These are phyloP conservation scores for Guadua angustifolia DNA, from an alignment of 176 grass and related monocot genomes.

Conservation along the genomic window DNA sequence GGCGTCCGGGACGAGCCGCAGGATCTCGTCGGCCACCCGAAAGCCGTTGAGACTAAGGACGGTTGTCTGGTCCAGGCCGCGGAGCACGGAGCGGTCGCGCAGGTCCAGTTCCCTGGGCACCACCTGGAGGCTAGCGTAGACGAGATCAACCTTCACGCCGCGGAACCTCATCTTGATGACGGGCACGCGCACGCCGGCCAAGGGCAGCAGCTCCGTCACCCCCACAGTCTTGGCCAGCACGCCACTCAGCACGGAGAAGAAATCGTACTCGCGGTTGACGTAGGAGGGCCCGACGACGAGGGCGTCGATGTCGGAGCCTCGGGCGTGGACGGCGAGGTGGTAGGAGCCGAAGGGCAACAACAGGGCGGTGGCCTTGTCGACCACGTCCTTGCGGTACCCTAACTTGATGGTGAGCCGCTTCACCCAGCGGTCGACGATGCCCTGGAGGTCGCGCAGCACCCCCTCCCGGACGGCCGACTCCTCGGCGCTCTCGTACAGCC, in stretches of 20 bases:
- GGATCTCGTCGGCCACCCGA: constrained; percentile 72
- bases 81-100: constrained; percentile 59
- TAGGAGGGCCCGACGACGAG: constrained; percentile 83
- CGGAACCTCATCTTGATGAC: constrained; percentile 73
- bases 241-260: constrained; percentile 66
- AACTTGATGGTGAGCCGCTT: constrained; percentile 62
- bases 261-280: constrained; percentile 67
- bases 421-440: constrained; percentile 63
- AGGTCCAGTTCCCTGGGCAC: constrained; percentile 69
- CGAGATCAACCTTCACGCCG: constrained; percentile 83
- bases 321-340: constrained; percentile 78
- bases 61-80: constrained; percentile 57
- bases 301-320: constrained; percentile 82
- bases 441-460: constrained; percentile 62
- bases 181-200: constrained; percentile 78
- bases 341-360: constrained; percentile 85
- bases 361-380: constrained; percentile 70
- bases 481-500: constrained; percentile 57
- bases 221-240: constrained; percentile 59
- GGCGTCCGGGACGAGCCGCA: constrained; percentile 72
- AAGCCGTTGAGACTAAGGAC: constrained; percentile 80
- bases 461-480: constrained; percentile 51
- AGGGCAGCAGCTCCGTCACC: constrained; percentile 70
- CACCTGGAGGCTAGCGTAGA: constrained; percentile 64
- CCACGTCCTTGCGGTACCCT: constrained; percentile 65